A percentile compares a stretch with the other conserved stretches of the same genome.
These are phyloP conservation scores for Phialophora macrospora DNA, from an alignment of 2,329 filamentous ascomycete species.

Conservation along the genomic window DNA sequence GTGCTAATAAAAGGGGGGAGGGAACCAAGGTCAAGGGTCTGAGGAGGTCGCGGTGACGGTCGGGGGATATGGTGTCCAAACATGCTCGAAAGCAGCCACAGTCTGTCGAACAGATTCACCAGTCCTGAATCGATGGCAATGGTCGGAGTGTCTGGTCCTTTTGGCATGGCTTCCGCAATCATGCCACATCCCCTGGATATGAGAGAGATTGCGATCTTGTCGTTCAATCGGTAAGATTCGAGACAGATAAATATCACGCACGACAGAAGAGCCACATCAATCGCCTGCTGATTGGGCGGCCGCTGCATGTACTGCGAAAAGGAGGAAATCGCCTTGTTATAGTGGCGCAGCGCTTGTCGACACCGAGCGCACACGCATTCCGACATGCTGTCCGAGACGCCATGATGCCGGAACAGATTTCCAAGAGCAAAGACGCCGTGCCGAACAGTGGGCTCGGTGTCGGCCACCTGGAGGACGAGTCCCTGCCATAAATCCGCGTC, in stretches of 20 bases:
- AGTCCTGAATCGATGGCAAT: not conserved
- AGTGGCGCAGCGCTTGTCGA: conserved; percentile 16
- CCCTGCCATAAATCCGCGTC: conserved; percentile 14
- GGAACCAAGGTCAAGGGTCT: not conserved
- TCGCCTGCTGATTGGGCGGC: not conserved
- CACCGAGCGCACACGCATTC: conserved; percentile 12
- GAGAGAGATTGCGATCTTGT: conserved; percentile 5
- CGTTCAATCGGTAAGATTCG: conserved; percentile 14
- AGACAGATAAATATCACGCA: conserved; percentile 14
- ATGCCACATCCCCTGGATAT: conserved; percentile 12
- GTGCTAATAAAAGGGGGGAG: not conserved
- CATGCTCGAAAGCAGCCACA: conserved; percentile 17
- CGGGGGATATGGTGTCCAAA: conserved; percentile 1
- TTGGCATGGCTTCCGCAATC: conserved; percentile 4
- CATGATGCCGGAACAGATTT: conserved; percentile 14
- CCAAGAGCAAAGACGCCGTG: conserved; percentile 15
- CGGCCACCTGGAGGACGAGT: conserved; percentile 8
- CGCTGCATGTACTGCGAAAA: conserved; percentile 11
- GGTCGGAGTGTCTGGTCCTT: not conserved
- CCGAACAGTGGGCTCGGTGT: conserved; percentile 13
- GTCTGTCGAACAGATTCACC: conserved; percentile 10
- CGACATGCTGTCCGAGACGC: not conserved
- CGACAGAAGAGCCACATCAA: conserved; percentile 11
- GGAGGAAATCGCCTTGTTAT: conserved; percentile 11
- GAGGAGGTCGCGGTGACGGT: not conserved